Base-by-base conservation (phyloP, 1,284 basidiomycete genomes). In the Testicularia cyperi region DNA sequence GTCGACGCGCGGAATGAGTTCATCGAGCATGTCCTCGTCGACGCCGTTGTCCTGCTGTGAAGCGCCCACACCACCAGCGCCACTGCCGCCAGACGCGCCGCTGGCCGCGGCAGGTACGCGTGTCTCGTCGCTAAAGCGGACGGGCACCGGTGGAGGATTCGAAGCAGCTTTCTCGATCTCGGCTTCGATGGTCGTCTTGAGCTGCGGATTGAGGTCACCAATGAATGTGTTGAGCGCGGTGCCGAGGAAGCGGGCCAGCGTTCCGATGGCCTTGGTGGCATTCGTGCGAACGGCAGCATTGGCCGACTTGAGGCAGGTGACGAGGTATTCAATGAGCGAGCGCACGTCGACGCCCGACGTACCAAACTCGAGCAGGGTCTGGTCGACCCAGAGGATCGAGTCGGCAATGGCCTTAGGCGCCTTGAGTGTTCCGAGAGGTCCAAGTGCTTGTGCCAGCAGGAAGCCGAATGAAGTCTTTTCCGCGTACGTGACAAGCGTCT, bases 331-430 rank as follows among this genome's bases (percentile, higher is more conserved):
- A 51, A 99, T 92, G 25, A 98, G 79, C 48, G 82, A 84, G 41
- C 88, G 84, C 33, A 98, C 81, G 2, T 89, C 85, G 14, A 99
- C 77, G 8, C 92, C 94, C 14, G 83, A 82, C 43, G 91, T 88
- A 22, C 95, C 95, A 75, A 99, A 99, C 46, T 97, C 95, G n/a
- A 82, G 82, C 21, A 99, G 78, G 10, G 88, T 86, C 44, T 85
- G 83, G 54, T 94, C 91, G 47, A 97, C 84, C 91, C 94, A 98
- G 16, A 82, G 79, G 34, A 96, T 78, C 0, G 92, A 87, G 75
- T 99, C 95, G 0, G 92, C 92, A 27, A 96, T 83, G 21, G 92
- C 90, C 78, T 98, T 99, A 0, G 94, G 94, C 0, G 95, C 95
- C 77, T 98, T 98, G 44, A 63, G 44, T 14, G 47, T 19, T 16